phyloP scores from a whole-genome alignment of 768 basidiomycete genomes.

The Harrya chromipes region DNA sequence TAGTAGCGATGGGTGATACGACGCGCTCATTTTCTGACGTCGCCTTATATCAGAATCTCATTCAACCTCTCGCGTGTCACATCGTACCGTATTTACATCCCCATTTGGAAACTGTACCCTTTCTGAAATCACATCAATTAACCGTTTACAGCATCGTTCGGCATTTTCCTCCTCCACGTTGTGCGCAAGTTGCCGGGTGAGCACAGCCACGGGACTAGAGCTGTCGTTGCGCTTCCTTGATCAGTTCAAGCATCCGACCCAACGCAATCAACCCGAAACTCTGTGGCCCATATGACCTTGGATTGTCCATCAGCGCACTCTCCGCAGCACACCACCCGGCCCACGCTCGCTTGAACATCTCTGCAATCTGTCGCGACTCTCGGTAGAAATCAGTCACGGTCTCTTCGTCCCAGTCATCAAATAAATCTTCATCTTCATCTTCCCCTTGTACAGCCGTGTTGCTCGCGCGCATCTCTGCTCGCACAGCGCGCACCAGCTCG shows the following conservation, averaged over 20 bases:
- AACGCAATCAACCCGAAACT: conserved; percentile 47
- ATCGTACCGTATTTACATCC: conserved; percentile 15
- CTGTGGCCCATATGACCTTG: conserved; percentile 36
- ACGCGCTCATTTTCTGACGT: conserved; percentile 3
- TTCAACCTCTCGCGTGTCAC: conserved; percentile 16
- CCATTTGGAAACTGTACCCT: conserved; percentile 16
- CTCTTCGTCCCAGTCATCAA: conserved; percentile 27
- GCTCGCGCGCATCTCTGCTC: conserved; percentile 29
- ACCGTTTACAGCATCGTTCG: conserved; percentile 14
- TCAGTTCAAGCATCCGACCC: conserved; percentile 39
- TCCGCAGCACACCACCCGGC: conserved; percentile 43
- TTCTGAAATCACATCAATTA: conserved; percentile 28
- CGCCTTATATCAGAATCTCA: conserved; percentile 24
- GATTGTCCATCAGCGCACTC: conserved; percentile 22
- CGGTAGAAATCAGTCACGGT: conserved; percentile 27
- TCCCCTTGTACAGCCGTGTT: conserved; percentile 11
- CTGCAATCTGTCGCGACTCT: conserved; percentile 28
- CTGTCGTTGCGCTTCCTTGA: conserved; percentile 26
- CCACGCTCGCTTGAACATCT: conserved; percentile 39
- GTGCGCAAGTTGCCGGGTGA: background rate
- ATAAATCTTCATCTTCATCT: conserved; percentile 27
- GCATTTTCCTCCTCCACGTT: conserved; percentile 26
- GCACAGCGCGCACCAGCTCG: conserved; percentile 37
- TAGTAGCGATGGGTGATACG: background rate
- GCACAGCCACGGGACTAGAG: background rate